phyloP scores from a whole-genome alignment of 139 green algal genomes.

The Chlorella sorokiniana region DNA sequence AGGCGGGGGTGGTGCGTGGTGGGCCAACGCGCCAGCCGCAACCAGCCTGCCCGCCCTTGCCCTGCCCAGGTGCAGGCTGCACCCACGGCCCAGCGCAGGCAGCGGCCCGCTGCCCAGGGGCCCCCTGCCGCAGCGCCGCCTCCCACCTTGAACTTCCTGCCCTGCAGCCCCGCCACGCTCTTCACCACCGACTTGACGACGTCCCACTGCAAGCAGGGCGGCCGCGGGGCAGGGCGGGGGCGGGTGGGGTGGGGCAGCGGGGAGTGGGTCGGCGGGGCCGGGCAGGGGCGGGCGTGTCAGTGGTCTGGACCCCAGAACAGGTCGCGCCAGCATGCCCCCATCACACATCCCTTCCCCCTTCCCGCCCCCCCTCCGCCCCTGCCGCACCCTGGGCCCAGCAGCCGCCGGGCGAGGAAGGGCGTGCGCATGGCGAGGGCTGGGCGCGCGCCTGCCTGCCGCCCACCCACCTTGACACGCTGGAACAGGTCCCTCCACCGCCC shows the following conservation, averaged over 20 bases:
- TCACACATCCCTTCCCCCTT: not conserved
- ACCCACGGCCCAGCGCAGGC: not conserved
- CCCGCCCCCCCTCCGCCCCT: no score
- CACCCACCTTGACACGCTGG: constrained; percentile 62
- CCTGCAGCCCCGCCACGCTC: constrained; percentile 68
- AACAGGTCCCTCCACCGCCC: constrained; percentile 75
- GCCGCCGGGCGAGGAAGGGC: no score
- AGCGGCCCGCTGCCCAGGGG: not conserved
- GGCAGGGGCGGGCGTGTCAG: not conserved
- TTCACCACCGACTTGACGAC: constrained; percentile 69
- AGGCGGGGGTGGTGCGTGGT: not conserved
- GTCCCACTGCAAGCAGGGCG: constrained; percentile 54
- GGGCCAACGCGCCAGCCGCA: no score
- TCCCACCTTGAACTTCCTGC: constrained; percentile 69
- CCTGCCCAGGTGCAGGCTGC: not conserved
- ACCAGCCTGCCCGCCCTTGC: not conserved
- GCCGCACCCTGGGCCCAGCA: no score
- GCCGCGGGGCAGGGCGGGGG: not conserved
- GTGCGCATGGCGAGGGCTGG: no score
- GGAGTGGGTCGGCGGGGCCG: not conserved
- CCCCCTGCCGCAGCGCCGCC: not conserved
- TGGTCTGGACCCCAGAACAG: not conserved
- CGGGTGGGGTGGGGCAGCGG: not conserved
- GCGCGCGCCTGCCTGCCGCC: no score
- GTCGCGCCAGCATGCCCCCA: no score